phyloP scores from a whole-genome alignment of 768 basidiomycete genomes.

The Lactarius hengduanensis region DNA sequence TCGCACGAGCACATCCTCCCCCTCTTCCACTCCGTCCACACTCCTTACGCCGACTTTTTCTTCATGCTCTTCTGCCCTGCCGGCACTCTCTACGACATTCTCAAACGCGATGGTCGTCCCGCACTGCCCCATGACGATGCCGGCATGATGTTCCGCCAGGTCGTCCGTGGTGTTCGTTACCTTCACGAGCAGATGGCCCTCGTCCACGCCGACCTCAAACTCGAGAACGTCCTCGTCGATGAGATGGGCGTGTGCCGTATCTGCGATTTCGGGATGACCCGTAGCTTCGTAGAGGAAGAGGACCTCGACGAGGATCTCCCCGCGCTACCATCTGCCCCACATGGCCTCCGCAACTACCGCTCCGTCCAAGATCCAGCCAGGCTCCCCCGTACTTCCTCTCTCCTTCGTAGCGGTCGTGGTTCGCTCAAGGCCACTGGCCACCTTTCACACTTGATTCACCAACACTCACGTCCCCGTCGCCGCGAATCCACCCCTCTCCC shows the following conservation, averaged over 20 bases:
- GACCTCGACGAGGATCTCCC: conserved; percentile 9
- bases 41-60: conserved; percentile 68
- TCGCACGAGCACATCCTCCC: conserved; percentile 87
- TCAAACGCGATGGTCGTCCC: conserved; percentile 66
- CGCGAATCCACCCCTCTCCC: conserved; percentile 47
- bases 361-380: background rate
- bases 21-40: conserved; percentile 63
- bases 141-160: conserved; percentile 83
- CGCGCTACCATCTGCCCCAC: background rate
- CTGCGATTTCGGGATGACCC: conserved; percentile 80
- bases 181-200: conserved; percentile 73
- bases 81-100: conserved; percentile 80
- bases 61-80: conserved; percentile 83
- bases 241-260: conserved; percentile 86
- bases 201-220: conserved; percentile 94
- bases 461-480: conserved; percentile 47
- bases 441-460: conserved; percentile 38
- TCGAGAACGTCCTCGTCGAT: conserved; percentile 94
- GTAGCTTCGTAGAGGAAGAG: conserved; percentile 55
- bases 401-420: conserved; percentile 7
- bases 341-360: background rate
- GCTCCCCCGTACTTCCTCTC: conserved; percentile 6
- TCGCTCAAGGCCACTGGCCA: conserved; percentile 30
- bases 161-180: conserved; percentile 79
- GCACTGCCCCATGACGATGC: conserved; percentile 74